Conservation (phyloP, 1,139 yeast species). For the Nadsonia starkeyi-henricii region DNA sequence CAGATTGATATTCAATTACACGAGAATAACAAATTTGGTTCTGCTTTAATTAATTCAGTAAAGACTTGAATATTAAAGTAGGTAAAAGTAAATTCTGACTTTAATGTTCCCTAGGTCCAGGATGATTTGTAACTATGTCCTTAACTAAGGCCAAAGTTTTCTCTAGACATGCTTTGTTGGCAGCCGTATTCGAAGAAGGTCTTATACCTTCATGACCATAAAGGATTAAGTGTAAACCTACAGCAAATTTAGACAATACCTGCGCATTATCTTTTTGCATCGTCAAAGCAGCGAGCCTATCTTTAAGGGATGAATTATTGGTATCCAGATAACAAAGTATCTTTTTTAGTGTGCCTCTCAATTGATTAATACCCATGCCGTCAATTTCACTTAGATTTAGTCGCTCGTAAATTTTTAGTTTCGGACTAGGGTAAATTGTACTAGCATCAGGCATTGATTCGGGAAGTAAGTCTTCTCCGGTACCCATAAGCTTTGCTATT, state of each 20-base stretch:
- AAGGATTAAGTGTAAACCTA: not conserved
- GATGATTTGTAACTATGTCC: too few relatives aligned
- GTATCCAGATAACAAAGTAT: not conserved
- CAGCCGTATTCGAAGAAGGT: not conserved
- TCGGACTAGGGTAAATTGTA: not conserved
- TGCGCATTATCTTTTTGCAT: not conserved
- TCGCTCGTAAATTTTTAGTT: not conserved
- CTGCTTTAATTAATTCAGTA: too few relatives aligned
- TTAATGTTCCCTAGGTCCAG: too few relatives aligned
- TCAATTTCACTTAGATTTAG: not conserved
- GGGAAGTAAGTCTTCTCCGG: not conserved
- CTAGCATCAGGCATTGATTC: not conserved
- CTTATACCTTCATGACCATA: not conserved
- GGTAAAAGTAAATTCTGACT: too few relatives aligned
- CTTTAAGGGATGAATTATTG: not conserved
- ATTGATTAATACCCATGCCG: not conserved
- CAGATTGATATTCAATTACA: too few relatives aligned
- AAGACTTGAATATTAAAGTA: too few relatives aligned
- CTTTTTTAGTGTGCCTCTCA: not conserved
- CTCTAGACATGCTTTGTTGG: not conserved
- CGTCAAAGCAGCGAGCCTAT: not conserved
- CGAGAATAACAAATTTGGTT: too few relatives aligned
- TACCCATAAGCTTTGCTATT: not conserved
- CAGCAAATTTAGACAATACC: not conserved
- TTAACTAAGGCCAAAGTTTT: not conserved